phyloP scores from a whole-genome alignment of 345 rosid genomes.

The Populus nigra region DNA sequence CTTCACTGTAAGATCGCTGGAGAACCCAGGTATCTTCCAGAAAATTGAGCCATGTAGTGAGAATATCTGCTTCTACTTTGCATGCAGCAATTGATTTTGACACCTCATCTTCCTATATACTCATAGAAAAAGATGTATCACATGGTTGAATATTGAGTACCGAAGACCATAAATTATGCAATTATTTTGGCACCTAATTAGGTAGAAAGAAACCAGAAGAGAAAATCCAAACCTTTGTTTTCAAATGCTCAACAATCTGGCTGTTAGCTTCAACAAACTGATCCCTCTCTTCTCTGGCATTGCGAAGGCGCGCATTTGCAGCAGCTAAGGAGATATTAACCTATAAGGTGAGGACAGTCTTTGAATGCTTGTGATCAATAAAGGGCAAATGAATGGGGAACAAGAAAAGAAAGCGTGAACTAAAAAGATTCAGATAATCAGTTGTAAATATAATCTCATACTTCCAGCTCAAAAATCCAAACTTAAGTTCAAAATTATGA shows the following conservation, averaged over 20 bases:
- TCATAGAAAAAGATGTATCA: constrained; percentile 6
- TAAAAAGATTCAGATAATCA: neutral
- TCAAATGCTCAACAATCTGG: constrained; percentile 78
- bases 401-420: neutral
- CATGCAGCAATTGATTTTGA: constrained; percentile 70
- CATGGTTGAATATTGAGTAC: constrained; percentile 3
- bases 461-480: neutral
- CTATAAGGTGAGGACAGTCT: constrained; percentile 34
- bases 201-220: constrained; percentile 6
- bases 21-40: constrained; percentile 92
- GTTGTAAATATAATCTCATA: neutral
- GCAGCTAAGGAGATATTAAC: constrained; percentile 88
- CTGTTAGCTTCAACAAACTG: constrained; percentile 93
- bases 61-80: constrained; percentile 73
- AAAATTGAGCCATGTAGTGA: constrained; percentile 85
- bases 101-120: constrained; percentile 79
- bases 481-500: neutral
- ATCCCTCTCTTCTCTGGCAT: constrained; percentile 84
- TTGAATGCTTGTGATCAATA: constrained; percentile 10
- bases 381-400: neutral
- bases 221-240: constrained; percentile 56
- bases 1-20: constrained; percentile 59
- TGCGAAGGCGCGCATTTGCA: constrained; percentile 72
- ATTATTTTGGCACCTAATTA: neutral
- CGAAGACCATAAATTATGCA: neutral